Percentiles rank a stretch among this genome's conserved stretches.
Evolutionary conservation across 192 early-diverging fungal species (phyloP).

Genomic region (Backusella mclennaniae): DNA sequence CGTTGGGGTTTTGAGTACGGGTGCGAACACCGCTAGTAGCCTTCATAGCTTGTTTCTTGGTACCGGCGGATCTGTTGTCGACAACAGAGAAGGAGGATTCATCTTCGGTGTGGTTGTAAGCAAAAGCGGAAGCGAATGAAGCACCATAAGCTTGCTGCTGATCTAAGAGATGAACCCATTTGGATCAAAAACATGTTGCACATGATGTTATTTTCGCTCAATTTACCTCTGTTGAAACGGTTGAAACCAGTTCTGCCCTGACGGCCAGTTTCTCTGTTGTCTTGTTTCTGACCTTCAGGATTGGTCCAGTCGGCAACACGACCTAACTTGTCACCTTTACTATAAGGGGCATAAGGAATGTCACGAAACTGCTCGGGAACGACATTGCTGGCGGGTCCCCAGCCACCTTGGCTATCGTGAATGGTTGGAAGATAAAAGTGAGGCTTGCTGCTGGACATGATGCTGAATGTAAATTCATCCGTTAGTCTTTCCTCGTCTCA

Average conservation of each 20-base stretch:
- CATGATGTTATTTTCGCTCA: background rate
- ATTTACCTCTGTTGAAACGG: slow-evolving; percentile 37
- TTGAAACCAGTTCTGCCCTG: slow-evolving; percentile 43
- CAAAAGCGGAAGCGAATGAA: slow-evolving; percentile 80
- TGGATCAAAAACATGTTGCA: background rate
- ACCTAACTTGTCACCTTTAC: slow-evolving; percentile 92
- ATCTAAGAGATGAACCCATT: slow-evolving; percentile 25
- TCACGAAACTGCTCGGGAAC: slow-evolving; percentile 65
- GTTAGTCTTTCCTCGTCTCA: background rate
- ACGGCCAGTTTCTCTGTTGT: slow-evolving; percentile 58
- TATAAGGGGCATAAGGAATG: slow-evolving; percentile 95
- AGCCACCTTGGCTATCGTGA: slow-evolving; percentile 80
- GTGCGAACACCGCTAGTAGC: slow-evolving; percentile 44
- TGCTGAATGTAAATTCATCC: background rate
- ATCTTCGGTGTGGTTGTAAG: slow-evolving; percentile 87
- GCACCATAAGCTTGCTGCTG: slow-evolving; percentile 83
- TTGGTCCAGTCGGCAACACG: slow-evolving; percentile 93
- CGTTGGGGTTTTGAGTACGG: slow-evolving; percentile 39
- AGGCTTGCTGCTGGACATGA: slow-evolving; percentile 24
- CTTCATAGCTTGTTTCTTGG: slow-evolving; percentile 61
- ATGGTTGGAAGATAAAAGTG: slow-evolving; percentile 77
- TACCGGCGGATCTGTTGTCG: slow-evolving; percentile 65
- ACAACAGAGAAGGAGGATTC: slow-evolving; percentile 96
- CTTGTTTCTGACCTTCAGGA: slow-evolving; percentile 52
- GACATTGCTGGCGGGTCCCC: slow-evolving; percentile 77